Percentiles rank a stretch among this genome's conserved stretches.
Evolutionary conservation across 2,329 filamentous ascomycete genomes (phyloP).

Genomic region (Fusarium abutilonis): DNA sequence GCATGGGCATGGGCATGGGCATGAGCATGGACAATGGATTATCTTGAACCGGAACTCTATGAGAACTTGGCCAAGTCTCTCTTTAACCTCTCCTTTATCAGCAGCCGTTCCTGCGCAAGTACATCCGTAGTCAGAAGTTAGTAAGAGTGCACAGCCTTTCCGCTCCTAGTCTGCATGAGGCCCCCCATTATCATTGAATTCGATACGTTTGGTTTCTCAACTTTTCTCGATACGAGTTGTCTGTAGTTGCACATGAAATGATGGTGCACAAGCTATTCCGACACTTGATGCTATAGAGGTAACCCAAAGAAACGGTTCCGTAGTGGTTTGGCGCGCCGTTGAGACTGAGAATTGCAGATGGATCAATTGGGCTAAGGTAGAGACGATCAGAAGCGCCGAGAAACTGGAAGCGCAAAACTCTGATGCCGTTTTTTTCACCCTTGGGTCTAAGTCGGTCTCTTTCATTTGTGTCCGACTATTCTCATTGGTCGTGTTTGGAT

Average conservation of each 20-base stretch:
- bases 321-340: constrained; percentile 36
- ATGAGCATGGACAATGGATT: too few relatives aligned
- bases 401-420: constrained; percentile 38
- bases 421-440: constrained; percentile 26
- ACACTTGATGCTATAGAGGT: constrained; percentile 32
- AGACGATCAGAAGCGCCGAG: constrained; percentile 23
- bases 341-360: constrained; percentile 17
- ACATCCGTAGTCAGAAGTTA: constrained; percentile 37
- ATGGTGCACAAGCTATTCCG: constrained; percentile 32
- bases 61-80: constrained; percentile 9
- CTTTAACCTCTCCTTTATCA: constrained; percentile 10
- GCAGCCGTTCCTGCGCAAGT: constrained; percentile 38
- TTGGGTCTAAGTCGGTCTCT: constrained; percentile 13
- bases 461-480: constrained; percentile 14
- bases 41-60: constrained; percentile 3
- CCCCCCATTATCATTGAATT: constrained; percentile 21
- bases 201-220: constrained; percentile 35
- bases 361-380: constrained; percentile 15
- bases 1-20: too few relatives aligned
- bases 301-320: constrained; percentile 34
- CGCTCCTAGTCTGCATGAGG: constrained; percentile 32
- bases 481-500: constrained; percentile 25
- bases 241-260: constrained; percentile 37
- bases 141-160: constrained; percentile 27
- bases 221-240: constrained; percentile 38